phyloP scores from a whole-genome alignment of 2,329 filamentous ascomycete genomes.

The Tolypocladium sp. region DNA sequence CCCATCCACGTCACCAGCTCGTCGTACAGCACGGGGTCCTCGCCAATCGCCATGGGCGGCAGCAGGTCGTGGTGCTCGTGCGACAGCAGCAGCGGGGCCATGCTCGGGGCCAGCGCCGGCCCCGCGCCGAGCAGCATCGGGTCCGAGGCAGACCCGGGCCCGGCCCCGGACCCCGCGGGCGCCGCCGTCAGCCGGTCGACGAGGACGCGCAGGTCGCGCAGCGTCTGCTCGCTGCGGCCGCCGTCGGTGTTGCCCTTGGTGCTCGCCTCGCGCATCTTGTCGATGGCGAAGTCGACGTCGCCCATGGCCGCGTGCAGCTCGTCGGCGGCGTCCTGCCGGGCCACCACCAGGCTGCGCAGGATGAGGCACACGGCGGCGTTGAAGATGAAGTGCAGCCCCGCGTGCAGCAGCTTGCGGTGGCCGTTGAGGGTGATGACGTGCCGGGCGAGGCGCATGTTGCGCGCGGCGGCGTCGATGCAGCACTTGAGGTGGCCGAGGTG shows the following conservation, averaged over 20 bases:
- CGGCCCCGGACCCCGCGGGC: slow-evolving; percentile 1
- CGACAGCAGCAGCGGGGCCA: slow-evolving; percentile 11
- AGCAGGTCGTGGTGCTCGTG: slow-evolving; percentile 8
- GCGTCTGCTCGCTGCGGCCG: slow-evolving; percentile 25
- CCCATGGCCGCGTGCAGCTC: slow-evolving; percentile 11
- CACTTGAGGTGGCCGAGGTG: slow-evolving; percentile 20
- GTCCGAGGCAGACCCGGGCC: neutral
- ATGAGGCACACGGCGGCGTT: slow-evolving; percentile 39
- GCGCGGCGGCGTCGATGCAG: slow-evolving; percentile 34
- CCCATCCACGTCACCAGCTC: slow-evolving; percentile 29
- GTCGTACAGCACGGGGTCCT: slow-evolving; percentile 22
- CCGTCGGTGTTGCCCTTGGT: slow-evolving; percentile 27
- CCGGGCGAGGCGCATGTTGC: slow-evolving; percentile 34
- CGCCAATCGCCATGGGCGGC: slow-evolving; percentile 17
- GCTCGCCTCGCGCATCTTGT: slow-evolving; percentile 30
- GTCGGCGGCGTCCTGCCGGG: slow-evolving; percentile 14
- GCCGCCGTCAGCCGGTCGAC: slow-evolving; percentile 22
- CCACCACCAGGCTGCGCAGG: slow-evolving; percentile 30
- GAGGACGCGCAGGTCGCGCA: slow-evolving; percentile 27
- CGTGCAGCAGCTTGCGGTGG: slow-evolving; percentile 30
- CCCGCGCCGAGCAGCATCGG: slow-evolving; percentile 9
- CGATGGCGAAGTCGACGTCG: slow-evolving; percentile 30
- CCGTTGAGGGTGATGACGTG: slow-evolving; percentile 26
- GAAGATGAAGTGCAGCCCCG: slow-evolving; percentile 39
- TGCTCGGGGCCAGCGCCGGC: slow-evolving; percentile 6